Percentiles rank a stretch among this genome's conserved stretches.
phyloP scores from a whole-genome alignment of 805 yeast genomes.

The Nakazawaea populi region DNA sequence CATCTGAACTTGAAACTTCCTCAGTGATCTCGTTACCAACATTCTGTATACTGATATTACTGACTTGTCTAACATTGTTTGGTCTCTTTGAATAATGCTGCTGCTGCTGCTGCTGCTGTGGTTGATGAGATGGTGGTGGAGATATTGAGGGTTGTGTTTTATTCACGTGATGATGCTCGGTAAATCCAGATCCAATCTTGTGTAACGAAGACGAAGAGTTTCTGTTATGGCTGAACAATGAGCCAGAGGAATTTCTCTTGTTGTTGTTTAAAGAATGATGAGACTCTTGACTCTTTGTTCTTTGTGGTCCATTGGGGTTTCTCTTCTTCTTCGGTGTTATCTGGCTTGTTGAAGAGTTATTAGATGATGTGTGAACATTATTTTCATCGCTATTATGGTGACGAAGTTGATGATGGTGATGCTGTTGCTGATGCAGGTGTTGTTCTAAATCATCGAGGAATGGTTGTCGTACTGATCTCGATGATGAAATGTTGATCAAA shows the following conservation, averaged over 20 bases:
- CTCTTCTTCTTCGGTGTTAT: neutral
- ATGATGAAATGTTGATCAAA: slow-evolving; percentile 20
- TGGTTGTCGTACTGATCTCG: slow-evolving; percentile 4
- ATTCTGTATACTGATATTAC: slow-evolving; percentile 13
- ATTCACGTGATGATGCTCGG: neutral
- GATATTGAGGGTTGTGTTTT: neutral
- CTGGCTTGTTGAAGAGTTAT: too few relatives aligned
- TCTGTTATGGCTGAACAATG: neutral
- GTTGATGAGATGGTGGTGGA: neutral
- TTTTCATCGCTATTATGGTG: neutral
- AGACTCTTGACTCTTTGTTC: neutral
- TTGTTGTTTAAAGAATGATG: neutral
- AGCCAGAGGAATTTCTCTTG: neutral
- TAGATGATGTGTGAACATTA: neutral
- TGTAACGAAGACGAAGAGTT: neutral
- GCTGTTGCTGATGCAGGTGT: neutral
- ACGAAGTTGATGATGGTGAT: neutral
- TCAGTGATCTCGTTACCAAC: slow-evolving; percentile 22
- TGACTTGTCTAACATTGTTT: slow-evolving; percentile 11
- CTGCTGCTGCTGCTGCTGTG: neutral
- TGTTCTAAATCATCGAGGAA: slow-evolving; percentile 4
- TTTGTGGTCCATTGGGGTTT: neutral
- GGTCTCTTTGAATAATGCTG: slow-evolving; percentile 2
- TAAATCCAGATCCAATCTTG: neutral
- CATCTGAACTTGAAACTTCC: slow-evolving; percentile 20